These are phyloP conservation scores for Rheum nobile DNA, from an alignment of 148 eudicot genomes.

Conservation along the genomic window DNA sequence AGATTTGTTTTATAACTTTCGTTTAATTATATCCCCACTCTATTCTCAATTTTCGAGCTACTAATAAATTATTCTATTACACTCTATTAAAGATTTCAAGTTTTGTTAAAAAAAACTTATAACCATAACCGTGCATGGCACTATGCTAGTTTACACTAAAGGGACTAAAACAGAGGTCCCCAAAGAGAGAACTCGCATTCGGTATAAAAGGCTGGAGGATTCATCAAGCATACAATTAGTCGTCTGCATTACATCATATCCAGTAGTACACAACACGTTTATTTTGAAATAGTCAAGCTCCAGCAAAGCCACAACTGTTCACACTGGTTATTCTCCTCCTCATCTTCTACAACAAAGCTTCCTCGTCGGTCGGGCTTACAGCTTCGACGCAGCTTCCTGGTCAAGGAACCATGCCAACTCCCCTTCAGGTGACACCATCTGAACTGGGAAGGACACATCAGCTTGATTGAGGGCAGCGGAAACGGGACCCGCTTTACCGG, in stretches of 20 bases:
- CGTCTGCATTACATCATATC: not conserved
- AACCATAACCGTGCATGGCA: too few relatives aligned
- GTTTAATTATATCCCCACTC: too few relatives aligned
- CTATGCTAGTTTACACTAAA: not conserved
- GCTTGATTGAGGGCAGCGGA: conserved; percentile 17
- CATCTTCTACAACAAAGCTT: not conserved
- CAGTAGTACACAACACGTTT: not conserved
- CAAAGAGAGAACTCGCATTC: not conserved
- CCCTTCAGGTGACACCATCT: conserved; percentile 46
- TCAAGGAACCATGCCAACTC: conserved; percentile 57
- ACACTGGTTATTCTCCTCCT: not conserved
- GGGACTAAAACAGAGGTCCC: not conserved
- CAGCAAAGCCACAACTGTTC: not conserved
- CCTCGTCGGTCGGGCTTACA: conserved; percentile 11
- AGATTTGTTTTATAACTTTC: too few relatives aligned
- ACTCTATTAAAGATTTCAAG: too few relatives aligned
- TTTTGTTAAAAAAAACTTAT: too few relatives aligned
- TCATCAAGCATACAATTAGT: not conserved
- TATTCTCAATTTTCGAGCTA: too few relatives aligned
- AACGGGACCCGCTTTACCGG: conserved; percentile 33
- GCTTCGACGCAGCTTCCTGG: conserved; percentile 45
- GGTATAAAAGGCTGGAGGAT: not conserved
- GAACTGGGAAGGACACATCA: conserved; percentile 24
- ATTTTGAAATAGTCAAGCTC: not conserved
- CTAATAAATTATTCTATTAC: too few relatives aligned